Conservation (phyloP, 768 basidiomycete genomes). For the Boletus reticuloceps region DNA sequence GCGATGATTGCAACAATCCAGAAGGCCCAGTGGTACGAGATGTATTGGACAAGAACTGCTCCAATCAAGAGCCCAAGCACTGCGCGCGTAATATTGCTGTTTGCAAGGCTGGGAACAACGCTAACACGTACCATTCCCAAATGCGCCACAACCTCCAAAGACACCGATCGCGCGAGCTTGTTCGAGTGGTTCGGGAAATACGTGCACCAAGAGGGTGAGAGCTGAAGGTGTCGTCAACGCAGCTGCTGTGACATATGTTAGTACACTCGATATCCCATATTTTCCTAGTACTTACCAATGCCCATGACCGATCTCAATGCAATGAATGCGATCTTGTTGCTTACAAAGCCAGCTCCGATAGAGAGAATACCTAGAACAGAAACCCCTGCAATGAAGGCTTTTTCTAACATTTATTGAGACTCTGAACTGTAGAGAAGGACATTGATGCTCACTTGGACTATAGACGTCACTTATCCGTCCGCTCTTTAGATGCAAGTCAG, state of each 20-base stretch:
- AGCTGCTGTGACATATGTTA: conserved; percentile 34
- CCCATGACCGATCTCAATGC: conserved; percentile 52
- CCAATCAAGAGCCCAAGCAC: conserved; percentile 43
- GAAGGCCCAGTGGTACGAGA: conserved; percentile 51
- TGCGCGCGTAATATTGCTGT: conserved; percentile 8
- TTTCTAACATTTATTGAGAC: conserved; percentile 36
- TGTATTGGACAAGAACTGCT: conserved; percentile 38
- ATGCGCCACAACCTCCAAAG: conserved; percentile 44
- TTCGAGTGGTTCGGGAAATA: conserved; percentile 45
- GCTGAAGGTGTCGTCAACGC: conserved; percentile 52
- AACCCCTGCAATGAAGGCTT: conserved; percentile 42
- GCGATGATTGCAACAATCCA: conserved; percentile 43
- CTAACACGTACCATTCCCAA: conserved; percentile 39
- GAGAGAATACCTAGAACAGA: conserved; percentile 41
- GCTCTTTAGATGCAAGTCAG: conserved; percentile 17
- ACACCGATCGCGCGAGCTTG: conserved; percentile 48
- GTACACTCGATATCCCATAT: neutral
- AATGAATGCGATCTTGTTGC: conserved; percentile 45
- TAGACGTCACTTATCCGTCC: conserved; percentile 28
- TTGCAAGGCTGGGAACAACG: neutral
- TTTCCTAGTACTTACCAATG: conserved; percentile 29
- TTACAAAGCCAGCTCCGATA: conserved; percentile 45
- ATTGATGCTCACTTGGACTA: conserved; percentile 20
- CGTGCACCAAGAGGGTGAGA: conserved; percentile 45
- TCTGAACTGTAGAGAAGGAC: conserved; percentile 22